Evolutionary conservation across 768 basidiomycete genomes (phyloP).

Genomic region (Strobilomyces dryophilus): DNA sequence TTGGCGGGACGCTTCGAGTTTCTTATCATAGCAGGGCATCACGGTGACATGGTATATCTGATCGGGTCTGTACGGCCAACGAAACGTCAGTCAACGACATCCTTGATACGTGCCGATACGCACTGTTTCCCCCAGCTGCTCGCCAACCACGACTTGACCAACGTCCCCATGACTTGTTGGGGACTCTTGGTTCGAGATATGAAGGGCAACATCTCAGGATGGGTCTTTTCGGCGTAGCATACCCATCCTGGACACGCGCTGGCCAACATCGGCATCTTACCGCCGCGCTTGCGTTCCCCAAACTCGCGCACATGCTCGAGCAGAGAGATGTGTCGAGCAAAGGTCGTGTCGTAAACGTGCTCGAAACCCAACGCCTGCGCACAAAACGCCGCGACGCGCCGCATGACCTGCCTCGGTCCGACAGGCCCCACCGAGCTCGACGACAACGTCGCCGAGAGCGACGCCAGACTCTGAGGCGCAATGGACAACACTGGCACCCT

Average conservation of each 20-base stretch:
- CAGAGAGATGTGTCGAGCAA: constrained; percentile 83
- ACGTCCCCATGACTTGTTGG: constrained; percentile 89
- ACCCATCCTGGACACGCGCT: constrained; percentile 99
- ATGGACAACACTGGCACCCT: constrained; percentile 78
- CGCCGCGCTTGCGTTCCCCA: constrained; percentile 53
- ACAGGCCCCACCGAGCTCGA: constrained; percentile 41
- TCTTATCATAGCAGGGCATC: constrained; percentile 99
- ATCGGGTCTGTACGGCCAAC: constrained; percentile 52
- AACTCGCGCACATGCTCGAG: constrained; percentile 82
- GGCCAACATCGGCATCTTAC: constrained; percentile 78
- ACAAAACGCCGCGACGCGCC: constrained; percentile 70
- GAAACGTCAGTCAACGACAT: constrained; percentile 4
- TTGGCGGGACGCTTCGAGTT: constrained; percentile 91
- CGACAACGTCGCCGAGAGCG: constrained; percentile 62
- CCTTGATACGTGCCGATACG: constrained; percentile 28
- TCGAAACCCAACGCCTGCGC: constrained; percentile 63
- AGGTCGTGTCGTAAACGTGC: constrained; percentile 93
- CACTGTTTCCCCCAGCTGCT: constrained; percentile 63
- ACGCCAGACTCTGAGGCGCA: constrained; percentile 83
- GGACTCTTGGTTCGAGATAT: constrained; percentile 87
- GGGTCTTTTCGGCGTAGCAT: constrained; percentile 98
- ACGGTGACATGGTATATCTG: constrained; percentile 94
- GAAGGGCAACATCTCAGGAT: constrained; percentile 89
- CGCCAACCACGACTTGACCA: constrained; percentile 89
- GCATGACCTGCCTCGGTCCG: constrained; percentile 58